A percentile compares a stretch with the other conserved stretches of the same genome.
These are phyloP conservation scores for Didymellaceae sp. DNA, from an alignment of 2,329 filamentous ascomycete species.

Conservation along the genomic window DNA sequence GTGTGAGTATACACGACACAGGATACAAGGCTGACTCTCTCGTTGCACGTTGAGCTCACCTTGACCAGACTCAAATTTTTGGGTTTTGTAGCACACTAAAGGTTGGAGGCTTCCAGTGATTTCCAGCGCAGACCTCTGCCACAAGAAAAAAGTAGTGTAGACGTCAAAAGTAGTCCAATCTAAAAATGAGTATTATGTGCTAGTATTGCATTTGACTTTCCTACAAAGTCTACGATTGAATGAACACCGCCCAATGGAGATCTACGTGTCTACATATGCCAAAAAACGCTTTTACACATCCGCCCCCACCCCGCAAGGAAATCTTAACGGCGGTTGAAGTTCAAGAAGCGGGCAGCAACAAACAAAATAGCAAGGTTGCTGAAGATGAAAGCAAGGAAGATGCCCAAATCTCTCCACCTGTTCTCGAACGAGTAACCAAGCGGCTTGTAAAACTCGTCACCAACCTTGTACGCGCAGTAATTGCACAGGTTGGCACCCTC, in stretches of 20 bases:
- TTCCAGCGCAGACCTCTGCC: too few species aligned
- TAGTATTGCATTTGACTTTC: background rate
- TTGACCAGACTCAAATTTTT: too few species aligned
- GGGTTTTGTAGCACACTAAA: too few species aligned
- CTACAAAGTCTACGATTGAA: background rate
- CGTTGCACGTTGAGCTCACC: too few species aligned
- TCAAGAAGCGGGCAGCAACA: conserved; percentile 59
- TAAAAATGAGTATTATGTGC: conserved; percentile 2
- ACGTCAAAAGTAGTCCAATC: too few species aligned
- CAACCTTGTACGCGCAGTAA: conserved; percentile 82
- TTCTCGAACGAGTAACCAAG: conserved; percentile 71
- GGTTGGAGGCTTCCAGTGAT: too few species aligned
- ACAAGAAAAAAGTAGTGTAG: background rate
- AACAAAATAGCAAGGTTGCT: conserved; percentile 75
- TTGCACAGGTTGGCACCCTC: conserved; percentile 72
- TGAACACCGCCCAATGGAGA: conserved; percentile 24
- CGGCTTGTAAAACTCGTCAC: conserved; percentile 78
- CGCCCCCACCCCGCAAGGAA: background rate
- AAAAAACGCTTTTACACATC: conserved; percentile 8
- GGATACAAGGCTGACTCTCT: too few species aligned
- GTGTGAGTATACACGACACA: too few species aligned
- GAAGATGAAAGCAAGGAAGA: conserved; percentile 75
- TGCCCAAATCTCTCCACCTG: conserved; percentile 84
- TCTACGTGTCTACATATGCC: conserved; percentile 15
- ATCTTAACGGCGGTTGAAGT: conserved; percentile 51